Evolutionary conservation across 805 yeast species (phyloP).

Genomic region (Candida qinlingensis): DNA sequence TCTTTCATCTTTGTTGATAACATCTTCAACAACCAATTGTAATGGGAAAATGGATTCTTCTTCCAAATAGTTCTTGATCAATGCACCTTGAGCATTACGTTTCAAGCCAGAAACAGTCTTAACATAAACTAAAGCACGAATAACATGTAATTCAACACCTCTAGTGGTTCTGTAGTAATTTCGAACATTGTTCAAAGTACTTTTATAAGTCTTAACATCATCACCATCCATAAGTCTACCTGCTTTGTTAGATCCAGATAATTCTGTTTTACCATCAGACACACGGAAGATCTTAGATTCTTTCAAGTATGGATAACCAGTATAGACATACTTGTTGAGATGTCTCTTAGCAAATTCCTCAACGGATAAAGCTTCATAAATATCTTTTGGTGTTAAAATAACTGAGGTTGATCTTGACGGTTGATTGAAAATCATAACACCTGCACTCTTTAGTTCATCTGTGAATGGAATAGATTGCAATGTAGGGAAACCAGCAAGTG

Average conservation of each 20-base stretch:
- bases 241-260: slow-evolving; percentile 26
- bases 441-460: slow-evolving; percentile 48
- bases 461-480: slow-evolving; percentile 64
- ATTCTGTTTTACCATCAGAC: slow-evolving; percentile 47
- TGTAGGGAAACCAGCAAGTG: slow-evolving; percentile 89
- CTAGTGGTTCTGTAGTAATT: slow-evolving; percentile 42
- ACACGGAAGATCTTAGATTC: slow-evolving; percentile 71
- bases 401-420: slow-evolving; percentile 82
- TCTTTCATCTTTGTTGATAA: slow-evolving; percentile 69
- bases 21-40: slow-evolving; percentile 73
- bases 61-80: slow-evolving; percentile 60
- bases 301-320: slow-evolving; percentile 86
- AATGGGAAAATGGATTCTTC: slow-evolving; percentile 60
- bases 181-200: slow-evolving; percentile 34
- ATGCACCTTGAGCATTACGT: slow-evolving; percentile 68
- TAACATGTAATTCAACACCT: slow-evolving; percentile 55
- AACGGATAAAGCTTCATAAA: slow-evolving; percentile 47
- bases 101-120: slow-evolving; percentile 71
- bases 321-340: slow-evolving; percentile 58
- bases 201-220: slow-evolving; percentile 42
- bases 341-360: slow-evolving; percentile 63
- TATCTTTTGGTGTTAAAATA: slow-evolving; percentile 55
- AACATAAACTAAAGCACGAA: slow-evolving; percentile 63
- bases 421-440: slow-evolving; percentile 73
- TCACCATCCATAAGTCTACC: slow-evolving; percentile 39